phyloP scores from a whole-genome alignment of 2,329 filamentous ascomycete species.

The Aureobasidium sp. region DNA sequence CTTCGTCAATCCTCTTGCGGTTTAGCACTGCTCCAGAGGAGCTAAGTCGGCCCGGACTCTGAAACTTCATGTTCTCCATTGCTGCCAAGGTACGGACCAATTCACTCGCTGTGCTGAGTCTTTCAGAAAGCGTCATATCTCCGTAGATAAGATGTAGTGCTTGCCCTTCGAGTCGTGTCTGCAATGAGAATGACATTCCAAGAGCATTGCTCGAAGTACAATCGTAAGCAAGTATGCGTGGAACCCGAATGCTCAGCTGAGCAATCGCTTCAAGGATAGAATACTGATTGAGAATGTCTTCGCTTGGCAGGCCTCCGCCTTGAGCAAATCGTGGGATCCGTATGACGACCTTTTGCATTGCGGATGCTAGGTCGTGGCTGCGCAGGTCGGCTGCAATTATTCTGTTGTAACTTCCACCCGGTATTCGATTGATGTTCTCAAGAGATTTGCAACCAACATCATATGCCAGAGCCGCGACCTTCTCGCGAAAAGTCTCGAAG shows the following conservation, averaged over 20 bases:
- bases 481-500: neutral
- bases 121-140: neutral
- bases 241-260: neutral
- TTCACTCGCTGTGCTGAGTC: neutral
- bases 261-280: neutral
- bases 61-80: neutral
- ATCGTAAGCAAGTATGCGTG: neutral
- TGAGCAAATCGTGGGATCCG: neutral
- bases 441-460: neutral
- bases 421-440: neutral
- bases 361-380: neutral
- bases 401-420: neutral
- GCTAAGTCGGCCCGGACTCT: neutral
- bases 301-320: neutral
- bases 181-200: neutral
- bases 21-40: neutral
- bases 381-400: neutral
- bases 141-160: neutral
- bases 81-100: neutral
- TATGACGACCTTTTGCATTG: neutral
- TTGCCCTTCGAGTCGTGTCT: neutral
- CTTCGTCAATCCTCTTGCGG: neutral
- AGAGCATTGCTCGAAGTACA: neutral
- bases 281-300: neutral
- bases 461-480: neutral